phyloP scores from a whole-genome alignment of 106 monocot genomes.

The Gastrodia elata region DNA sequence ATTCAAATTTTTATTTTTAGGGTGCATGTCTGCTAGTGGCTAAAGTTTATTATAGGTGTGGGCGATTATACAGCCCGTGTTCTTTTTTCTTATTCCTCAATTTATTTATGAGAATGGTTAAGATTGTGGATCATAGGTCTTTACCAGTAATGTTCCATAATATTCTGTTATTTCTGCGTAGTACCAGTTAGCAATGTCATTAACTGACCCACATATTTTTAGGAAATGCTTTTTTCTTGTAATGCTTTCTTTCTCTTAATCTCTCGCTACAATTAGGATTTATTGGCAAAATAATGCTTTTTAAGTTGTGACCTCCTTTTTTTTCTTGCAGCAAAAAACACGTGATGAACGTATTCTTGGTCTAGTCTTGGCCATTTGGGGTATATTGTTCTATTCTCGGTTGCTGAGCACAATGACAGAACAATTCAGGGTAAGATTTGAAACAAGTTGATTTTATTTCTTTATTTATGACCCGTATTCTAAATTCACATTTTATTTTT shows the following conservation, averaged over 20 bases:
- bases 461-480: not conserved
- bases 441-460: not conserved
- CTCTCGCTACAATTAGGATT: not conserved
- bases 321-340: conserved; percentile 83
- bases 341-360: conserved; percentile 85
- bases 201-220: not conserved
- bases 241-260: not conserved
- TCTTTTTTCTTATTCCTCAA: not conserved
- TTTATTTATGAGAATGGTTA: not conserved
- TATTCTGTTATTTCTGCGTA: not conserved
- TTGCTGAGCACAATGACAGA: conserved; percentile 87
- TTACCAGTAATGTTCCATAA: not conserved
- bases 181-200: not conserved
- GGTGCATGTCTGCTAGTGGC: not conserved
- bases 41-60: not conserved
- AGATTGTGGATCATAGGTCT: not conserved
- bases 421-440: conserved; percentile 86
- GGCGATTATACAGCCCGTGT: too few relatives aligned
- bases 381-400: conserved; percentile 91
- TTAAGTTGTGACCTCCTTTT: not conserved
- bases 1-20: not conserved
- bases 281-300: not conserved
- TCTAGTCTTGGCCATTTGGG: conserved; percentile 86
- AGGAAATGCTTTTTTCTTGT: not conserved
- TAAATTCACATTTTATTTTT: conserved; percentile 4